phyloP scores from a whole-genome alignment of 495 filamentous ascomycete species.

The Xylaria palmicola region DNA sequence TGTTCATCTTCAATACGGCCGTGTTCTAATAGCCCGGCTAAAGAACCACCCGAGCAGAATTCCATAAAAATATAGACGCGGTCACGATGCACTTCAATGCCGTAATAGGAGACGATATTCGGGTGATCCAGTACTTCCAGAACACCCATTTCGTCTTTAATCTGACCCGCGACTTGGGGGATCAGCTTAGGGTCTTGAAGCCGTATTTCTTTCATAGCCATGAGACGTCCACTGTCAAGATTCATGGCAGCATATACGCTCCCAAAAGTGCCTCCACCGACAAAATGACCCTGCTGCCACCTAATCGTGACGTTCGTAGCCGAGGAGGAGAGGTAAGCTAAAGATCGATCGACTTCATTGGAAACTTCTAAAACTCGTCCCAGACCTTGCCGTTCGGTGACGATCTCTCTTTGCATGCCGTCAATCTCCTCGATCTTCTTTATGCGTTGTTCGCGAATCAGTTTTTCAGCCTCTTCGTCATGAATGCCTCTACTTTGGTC shows the following conservation, averaged over 20 bases:
- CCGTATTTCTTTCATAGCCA: conserved; percentile 98
- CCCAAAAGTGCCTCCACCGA: conserved; percentile 95
- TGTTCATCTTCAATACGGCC: conserved; percentile 97
- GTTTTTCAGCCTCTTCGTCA: conserved; percentile 77
- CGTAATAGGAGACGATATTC: conserved; percentile 96
- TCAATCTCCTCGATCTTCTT: conserved; percentile 72
- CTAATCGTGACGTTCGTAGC: conserved; percentile 91
- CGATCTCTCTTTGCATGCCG: conserved; percentile 69
- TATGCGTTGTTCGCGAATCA: conserved; percentile 71
- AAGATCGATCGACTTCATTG: conserved; percentile 90
- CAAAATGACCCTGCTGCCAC: conserved; percentile 97
- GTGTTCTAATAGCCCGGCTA: conserved; percentile 89
- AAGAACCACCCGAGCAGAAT: conserved; percentile 91
- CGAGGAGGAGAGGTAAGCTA: conserved; percentile 89
- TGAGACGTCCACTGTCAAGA: conserved; percentile 88
- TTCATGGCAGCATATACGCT: conserved; percentile 98
- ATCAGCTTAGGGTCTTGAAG: conserved; percentile 96
- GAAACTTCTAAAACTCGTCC: conserved; percentile 89
- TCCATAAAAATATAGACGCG: conserved; percentile 99
- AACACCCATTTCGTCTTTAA: conserved; percentile 95
- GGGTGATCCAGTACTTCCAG: conserved; percentile 93
- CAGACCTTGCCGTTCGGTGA: conserved; percentile 84
- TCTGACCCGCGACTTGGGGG: conserved; percentile 87
- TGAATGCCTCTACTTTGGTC: conserved; percentile 74
- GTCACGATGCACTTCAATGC: conserved; percentile 96